Evolutionary conservation across 768 basidiomycete species (phyloP).

Genomic region (Podaxis mareebaensis): DNA sequence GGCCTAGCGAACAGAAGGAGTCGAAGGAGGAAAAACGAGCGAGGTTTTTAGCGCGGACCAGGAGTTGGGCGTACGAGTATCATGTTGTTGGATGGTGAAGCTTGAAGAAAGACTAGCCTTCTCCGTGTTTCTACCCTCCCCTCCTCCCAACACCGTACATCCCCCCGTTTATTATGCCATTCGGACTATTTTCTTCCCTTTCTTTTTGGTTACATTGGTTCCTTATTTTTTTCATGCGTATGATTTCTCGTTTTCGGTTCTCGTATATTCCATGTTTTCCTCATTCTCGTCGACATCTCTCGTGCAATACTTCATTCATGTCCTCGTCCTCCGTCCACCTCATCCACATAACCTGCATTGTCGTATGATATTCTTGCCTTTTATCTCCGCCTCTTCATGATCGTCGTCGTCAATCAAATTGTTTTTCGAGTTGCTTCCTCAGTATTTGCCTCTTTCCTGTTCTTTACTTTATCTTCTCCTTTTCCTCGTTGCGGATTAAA

Average conservation of each 20-base stretch:
- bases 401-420: conserved; percentile 8
- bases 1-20: conserved; percentile 20
- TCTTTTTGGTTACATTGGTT: conserved; percentile 12
- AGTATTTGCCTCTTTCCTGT: not conserved
- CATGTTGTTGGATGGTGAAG: conserved; percentile 64
- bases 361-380: not conserved
- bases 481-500: not conserved
- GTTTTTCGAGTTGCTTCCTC: conserved; percentile 8
- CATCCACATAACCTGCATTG: not conserved
- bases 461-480: not conserved
- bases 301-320: conserved; percentile 7
- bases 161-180: not conserved
- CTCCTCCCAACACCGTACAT: conserved; percentile 3
- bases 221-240: not conserved
- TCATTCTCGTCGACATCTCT: conserved; percentile 18
- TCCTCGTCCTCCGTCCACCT: not conserved
- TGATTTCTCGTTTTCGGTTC: conserved; percentile 6
- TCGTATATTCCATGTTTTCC: conserved; percentile 12
- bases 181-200: conserved; percentile 14
- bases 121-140: conserved; percentile 1
- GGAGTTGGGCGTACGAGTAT: conserved; percentile 70
- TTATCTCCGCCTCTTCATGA: not conserved
- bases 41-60: conserved; percentile 56
- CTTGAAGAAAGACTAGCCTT: not conserved
- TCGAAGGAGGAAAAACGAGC: conserved; percentile 42